Conservation (phyloP, 2,329 filamentous ascomycete genomes). For the Diplodia mutila region DNA sequence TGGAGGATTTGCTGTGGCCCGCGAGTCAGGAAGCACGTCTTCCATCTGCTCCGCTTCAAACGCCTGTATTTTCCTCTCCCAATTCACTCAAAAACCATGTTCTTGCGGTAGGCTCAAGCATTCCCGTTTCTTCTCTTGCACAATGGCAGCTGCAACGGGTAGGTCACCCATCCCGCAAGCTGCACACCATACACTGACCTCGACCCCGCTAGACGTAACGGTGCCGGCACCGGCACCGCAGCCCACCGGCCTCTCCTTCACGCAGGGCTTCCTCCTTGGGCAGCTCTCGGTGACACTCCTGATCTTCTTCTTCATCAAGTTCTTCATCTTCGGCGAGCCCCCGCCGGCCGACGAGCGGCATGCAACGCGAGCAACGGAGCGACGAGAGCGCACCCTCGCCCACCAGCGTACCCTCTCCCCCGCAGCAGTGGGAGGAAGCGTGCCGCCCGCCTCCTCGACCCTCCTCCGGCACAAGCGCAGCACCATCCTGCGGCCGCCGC, state of each 20-base stretch:
- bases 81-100: not conserved
- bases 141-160: constrained; percentile 18
- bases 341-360: constrained; percentile 82
- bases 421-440: not conserved
- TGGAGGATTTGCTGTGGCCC: constrained; percentile 20
- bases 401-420: constrained; percentile 52
- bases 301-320: constrained; percentile 95
- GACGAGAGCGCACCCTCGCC: constrained; percentile 72
- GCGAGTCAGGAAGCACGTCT: constrained; percentile 22
- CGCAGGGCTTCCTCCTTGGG: constrained; percentile 88
- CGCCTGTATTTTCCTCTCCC: not conserved
- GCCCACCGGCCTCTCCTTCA: constrained; percentile 75
- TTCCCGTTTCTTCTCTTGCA: not conserved
- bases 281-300: constrained; percentile 91
- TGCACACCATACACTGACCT: not conserved
- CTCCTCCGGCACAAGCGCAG: constrained; percentile 51
- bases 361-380: constrained; percentile 72
- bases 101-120: not conserved
- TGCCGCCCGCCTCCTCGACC: constrained; percentile 28
- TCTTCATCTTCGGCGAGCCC: constrained; percentile 98
- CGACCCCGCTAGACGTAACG: not conserved
- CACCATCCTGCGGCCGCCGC: constrained; percentile 54
- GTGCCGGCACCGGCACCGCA: constrained; percentile 22
- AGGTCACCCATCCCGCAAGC: not conserved
- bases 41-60: not conserved